phyloP scores from a whole-genome alignment of 495 filamentous ascomycete species.

The Podospora appendiculata region DNA sequence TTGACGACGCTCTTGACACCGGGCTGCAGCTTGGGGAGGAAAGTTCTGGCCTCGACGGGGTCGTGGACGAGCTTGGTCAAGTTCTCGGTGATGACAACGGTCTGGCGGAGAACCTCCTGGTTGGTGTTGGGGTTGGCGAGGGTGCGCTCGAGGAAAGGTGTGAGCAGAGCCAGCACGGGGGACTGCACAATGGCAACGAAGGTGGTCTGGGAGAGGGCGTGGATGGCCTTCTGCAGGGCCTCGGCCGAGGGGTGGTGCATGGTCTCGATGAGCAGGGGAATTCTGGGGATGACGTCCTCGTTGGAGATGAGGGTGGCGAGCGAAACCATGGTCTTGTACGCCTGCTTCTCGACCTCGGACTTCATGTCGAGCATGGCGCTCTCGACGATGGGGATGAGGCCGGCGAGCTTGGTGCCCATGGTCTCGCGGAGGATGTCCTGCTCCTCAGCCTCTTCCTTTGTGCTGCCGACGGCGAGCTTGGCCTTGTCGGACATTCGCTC shows the following conservation, averaged over 20 bases:
- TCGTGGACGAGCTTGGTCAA: conserved; percentile 98
- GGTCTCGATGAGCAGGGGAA: conserved; percentile 86
- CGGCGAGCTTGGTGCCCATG: conserved; percentile 87
- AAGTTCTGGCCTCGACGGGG: conserved; percentile 88
- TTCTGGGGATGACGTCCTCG: conserved; percentile 90
- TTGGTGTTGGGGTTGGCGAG: conserved; percentile 83
- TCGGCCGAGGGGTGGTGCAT: conserved; percentile 93
- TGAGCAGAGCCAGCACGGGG: conserved; percentile 95
- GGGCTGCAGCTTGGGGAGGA: conserved; percentile 91
- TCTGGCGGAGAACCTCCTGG: conserved; percentile 92
- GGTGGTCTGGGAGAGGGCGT: conserved; percentile 95
- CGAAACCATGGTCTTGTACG: conserved; percentile 82
- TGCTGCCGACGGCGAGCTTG: conserved; percentile 69
- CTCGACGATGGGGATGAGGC: conserved; percentile 87
- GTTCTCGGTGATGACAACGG: conserved; percentile 97
- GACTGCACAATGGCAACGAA: conserved; percentile 96
- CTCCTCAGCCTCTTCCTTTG: conserved; percentile 68
- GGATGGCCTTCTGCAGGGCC: conserved; percentile 87
- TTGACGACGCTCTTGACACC: conserved; percentile 85
- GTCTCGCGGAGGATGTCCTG: conserved; percentile 84
- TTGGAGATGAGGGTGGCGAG: conserved; percentile 89
- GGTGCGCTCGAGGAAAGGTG: conserved; percentile 86
- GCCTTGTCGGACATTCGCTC: conserved; percentile 91
- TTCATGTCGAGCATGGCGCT: conserved; percentile 95
- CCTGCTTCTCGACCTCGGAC: conserved; percentile 78